A percentile compares a stretch with the other conserved stretches of the same genome.
phyloP scores from a whole-genome alignment of 305 asterid genomes.

The Lippia alba region DNA sequence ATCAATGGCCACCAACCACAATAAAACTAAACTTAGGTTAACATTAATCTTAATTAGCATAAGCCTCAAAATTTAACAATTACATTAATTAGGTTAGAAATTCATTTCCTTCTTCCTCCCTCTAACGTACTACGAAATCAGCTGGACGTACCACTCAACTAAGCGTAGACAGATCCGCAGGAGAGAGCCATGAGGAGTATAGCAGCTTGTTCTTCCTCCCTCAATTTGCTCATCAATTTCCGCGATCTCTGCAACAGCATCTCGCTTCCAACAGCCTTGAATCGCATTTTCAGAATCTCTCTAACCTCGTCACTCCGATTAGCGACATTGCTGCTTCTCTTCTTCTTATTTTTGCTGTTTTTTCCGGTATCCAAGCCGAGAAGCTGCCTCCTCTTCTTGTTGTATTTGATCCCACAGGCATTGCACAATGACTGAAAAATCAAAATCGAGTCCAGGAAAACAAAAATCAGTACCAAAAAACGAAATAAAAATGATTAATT shows the following conservation, averaged over 20 bases:
- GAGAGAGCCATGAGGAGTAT: conserved; percentile 61
- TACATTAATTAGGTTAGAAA: conserved; percentile 9
- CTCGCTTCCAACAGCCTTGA: conserved; percentile 49
- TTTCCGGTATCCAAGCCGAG: conserved; percentile 46
- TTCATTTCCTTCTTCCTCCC: neutral
- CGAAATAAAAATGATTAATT: neutral
- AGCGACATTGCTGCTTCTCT: conserved; percentile 22
- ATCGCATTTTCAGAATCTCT: conserved; percentile 39
- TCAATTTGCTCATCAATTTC: conserved; percentile 42
- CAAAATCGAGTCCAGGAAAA: neutral
- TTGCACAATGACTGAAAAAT: conserved; percentile 55
- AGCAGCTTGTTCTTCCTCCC: conserved; percentile 71
- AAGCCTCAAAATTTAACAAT: neutral
- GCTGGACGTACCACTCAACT: conserved; percentile 26
- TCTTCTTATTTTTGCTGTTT: conserved; percentile 41
- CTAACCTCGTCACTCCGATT: conserved; percentile 25
- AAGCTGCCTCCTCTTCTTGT: conserved; percentile 60
- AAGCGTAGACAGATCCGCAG: conserved; percentile 57
- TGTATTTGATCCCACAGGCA: conserved; percentile 70
- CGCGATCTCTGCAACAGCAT: conserved; percentile 45
- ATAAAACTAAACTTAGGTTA: neutral
- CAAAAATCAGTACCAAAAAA: neutral
- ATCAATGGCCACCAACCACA: conserved; percentile 2
- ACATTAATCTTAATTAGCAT: conserved; percentile 10
- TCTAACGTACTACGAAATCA: conserved; percentile 9